These are phyloP conservation scores for Hygrophila difformis DNA, from an alignment of 257 asterid genomes.

Conservation along the genomic window DNA sequence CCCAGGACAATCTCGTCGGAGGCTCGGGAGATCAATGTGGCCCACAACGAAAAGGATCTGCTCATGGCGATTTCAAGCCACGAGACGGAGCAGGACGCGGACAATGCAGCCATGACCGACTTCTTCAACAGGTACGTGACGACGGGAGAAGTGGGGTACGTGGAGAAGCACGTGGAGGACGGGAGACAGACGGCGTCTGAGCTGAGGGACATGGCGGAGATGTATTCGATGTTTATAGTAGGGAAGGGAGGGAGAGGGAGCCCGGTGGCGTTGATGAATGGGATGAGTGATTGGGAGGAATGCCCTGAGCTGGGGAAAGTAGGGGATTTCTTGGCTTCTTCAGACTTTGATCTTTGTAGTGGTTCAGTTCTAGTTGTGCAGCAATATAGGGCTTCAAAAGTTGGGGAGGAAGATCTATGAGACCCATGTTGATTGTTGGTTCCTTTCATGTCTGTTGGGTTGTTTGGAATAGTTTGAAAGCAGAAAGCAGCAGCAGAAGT, in stretches of 20 bases:
- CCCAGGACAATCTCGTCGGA: slow-evolving; percentile 33
- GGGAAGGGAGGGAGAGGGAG: slow-evolving; percentile 78
- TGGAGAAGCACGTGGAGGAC: slow-evolving; percentile 72
- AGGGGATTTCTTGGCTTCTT: slow-evolving; percentile 93
- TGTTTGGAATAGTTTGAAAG: too few species aligned
- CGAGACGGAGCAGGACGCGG: slow-evolving; percentile 54
- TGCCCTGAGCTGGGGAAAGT: slow-evolving; percentile 97
- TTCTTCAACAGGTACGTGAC: slow-evolving; percentile 89
- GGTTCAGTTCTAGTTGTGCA: slow-evolving; percentile 89
- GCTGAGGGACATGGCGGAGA: slow-evolving; percentile 84
- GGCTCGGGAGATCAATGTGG: slow-evolving; percentile 44
- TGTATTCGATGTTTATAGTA: slow-evolving; percentile 86
- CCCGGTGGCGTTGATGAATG: slow-evolving; percentile 49
- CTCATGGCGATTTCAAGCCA: slow-evolving; percentile 58
- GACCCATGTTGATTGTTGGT: too few species aligned
- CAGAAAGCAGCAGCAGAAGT: too few species aligned
- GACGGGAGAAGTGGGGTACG: slow-evolving; percentile 85
- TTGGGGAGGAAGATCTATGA: slow-evolving; percentile 30
- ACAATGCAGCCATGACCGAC: slow-evolving; percentile 51
- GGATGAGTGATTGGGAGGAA: slow-evolving; percentile 99
- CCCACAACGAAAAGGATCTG: slow-evolving; percentile 47
- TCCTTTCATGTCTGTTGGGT: too few species aligned
- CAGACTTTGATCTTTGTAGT: slow-evolving; percentile 79
- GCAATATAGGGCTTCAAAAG: slow-evolving; percentile 53
- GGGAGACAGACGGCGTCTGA: slow-evolving; percentile 77